Conservation (phyloP, 169 alveolate genomes). For the Plasmodium cynomolgi region DNA sequence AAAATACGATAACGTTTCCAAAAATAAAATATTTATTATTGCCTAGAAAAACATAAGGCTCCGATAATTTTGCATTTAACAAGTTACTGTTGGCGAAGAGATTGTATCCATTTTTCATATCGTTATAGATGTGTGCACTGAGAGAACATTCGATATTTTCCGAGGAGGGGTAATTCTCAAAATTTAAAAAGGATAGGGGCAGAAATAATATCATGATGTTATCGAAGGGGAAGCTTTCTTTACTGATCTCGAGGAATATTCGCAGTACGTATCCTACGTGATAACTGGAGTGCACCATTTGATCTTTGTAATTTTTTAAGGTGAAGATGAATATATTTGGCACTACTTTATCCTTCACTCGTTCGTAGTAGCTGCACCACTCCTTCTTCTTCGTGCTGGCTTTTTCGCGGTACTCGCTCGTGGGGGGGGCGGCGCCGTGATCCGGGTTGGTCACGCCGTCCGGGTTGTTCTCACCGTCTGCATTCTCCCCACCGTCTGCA, state of each 20-base stretch:
- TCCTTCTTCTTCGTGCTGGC: slow-evolving; percentile 4
- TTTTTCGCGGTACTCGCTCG: background rate
- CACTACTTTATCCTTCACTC: slow-evolving; percentile 37
- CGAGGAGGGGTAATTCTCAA: slow-evolving; percentile 27
- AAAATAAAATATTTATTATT: slow-evolving; percentile 39
- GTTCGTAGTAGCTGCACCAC: slow-evolving; percentile 12
- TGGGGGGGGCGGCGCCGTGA: background rate
- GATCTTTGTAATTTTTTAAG: slow-evolving; percentile 8
- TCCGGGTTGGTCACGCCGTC: background rate
- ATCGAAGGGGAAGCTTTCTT: slow-evolving; percentile 57
- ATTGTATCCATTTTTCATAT: slow-evolving; percentile 53
- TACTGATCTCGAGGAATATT: slow-evolving; percentile 45
- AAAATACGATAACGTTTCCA: slow-evolving; percentile 51
- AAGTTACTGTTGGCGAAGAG: slow-evolving; percentile 52
- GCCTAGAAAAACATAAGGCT: slow-evolving; percentile 48
- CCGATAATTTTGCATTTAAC: slow-evolving; percentile 51
- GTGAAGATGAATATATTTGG: slow-evolving; percentile 67
- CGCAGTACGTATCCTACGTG: slow-evolving; percentile 58
- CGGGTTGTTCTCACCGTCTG: background rate
- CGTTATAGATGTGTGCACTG: slow-evolving; percentile 37
- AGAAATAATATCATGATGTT: slow-evolving; percentile 42
- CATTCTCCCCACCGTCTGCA: background rate
- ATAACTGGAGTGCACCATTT: slow-evolving; percentile 14
- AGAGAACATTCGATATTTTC: slow-evolving; percentile 51
- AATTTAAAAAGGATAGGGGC: slow-evolving; percentile 27